A percentile compares a stretch with the other conserved stretches of the same genome.
Evolutionary conservation across 2,329 filamentous ascomycete species (phyloP).

Genomic region (Chaetomium strumarium): DNA sequence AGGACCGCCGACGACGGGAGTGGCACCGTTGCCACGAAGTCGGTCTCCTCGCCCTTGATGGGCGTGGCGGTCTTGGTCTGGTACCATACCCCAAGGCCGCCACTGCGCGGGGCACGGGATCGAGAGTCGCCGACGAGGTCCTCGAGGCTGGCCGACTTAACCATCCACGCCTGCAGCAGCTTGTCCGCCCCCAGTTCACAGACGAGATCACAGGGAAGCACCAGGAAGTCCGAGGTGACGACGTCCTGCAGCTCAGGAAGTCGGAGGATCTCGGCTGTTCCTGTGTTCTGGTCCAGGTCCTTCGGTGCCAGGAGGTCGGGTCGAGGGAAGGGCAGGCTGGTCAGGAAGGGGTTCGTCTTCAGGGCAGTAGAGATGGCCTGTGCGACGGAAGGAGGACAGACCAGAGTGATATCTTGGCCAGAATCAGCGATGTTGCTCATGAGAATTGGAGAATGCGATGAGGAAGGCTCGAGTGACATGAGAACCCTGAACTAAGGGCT

Average conservation of each 20-base stretch:
- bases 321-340: constrained; percentile 63
- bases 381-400: constrained; percentile 59
- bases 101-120: constrained; percentile 47
- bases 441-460: neutral
- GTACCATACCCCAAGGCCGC: constrained; percentile 87
- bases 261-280: constrained; percentile 82
- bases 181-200: constrained; percentile 82
- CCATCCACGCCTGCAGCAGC: constrained; percentile 88
- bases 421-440: neutral
- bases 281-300: constrained; percentile 73
- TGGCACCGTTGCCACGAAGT: constrained; percentile 78
- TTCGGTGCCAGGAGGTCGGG: constrained; percentile 71
- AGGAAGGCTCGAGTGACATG: neutral
- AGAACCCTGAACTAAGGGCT: neutral
- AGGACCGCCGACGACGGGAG: constrained; percentile 53
- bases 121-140: constrained; percentile 48
- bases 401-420: constrained; percentile 52
- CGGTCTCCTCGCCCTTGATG: constrained; percentile 85
- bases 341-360: constrained; percentile 72
- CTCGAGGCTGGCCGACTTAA: constrained; percentile 65
- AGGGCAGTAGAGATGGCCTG: constrained; percentile 63
- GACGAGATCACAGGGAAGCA: constrained; percentile 88
- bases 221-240: constrained; percentile 79
- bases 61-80: constrained; percentile 69
- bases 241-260: constrained; percentile 74